These are phyloP conservation scores for Curvularia spicifera DNA, from an alignment of 2,329 filamentous ascomycete genomes.

Conservation along the genomic window DNA sequence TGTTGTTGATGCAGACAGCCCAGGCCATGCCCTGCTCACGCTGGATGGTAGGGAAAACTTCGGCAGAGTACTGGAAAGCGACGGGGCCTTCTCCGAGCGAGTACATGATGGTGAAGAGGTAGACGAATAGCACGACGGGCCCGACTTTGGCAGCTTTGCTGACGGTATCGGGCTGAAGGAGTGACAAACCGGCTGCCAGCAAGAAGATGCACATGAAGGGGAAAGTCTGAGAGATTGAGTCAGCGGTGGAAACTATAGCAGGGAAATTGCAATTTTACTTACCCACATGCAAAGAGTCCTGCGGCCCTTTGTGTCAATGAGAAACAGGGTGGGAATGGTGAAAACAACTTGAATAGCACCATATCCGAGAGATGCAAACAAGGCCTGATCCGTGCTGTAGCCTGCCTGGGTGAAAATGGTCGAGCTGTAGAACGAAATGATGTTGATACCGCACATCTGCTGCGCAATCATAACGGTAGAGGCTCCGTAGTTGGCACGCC, in stretches of 20 bases:
- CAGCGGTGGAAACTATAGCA: background rate
- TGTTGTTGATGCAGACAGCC: slow-evolving; percentile 54
- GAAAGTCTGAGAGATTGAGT: slow-evolving; percentile 32
- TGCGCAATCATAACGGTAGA: slow-evolving; percentile 52
- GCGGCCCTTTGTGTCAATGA: slow-evolving; percentile 50
- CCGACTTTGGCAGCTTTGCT: slow-evolving; percentile 37
- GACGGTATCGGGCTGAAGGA: slow-evolving; percentile 33
- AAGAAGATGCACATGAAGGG: slow-evolving; percentile 48
- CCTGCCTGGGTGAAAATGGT: slow-evolving; percentile 67
- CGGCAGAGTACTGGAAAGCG: slow-evolving; percentile 54
- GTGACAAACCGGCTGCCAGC: slow-evolving; percentile 45
- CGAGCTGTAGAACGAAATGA: slow-evolving; percentile 80
- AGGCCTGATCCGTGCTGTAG: slow-evolving; percentile 35
- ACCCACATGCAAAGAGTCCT: slow-evolving; percentile 39
- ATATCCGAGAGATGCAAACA: slow-evolving; percentile 48
- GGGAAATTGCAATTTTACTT: background rate
- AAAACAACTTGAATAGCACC: slow-evolving; percentile 47
- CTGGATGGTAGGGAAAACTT: slow-evolving; percentile 49
- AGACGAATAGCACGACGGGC: slow-evolving; percentile 43
- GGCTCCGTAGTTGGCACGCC: slow-evolving; percentile 49
- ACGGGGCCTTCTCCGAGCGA: slow-evolving; percentile 57
- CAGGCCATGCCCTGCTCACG: slow-evolving; percentile 52
- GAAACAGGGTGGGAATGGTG: slow-evolving; percentile 47
- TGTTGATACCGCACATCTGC: slow-evolving; percentile 65
- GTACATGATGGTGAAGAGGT: slow-evolving; percentile 37